Percentiles rank a stretch among this genome's conserved stretches.
These are phyloP conservation scores for Vaccinium vitisidaea DNA, from an alignment of 148 eudicot genomes.

Conservation along the genomic window DNA sequence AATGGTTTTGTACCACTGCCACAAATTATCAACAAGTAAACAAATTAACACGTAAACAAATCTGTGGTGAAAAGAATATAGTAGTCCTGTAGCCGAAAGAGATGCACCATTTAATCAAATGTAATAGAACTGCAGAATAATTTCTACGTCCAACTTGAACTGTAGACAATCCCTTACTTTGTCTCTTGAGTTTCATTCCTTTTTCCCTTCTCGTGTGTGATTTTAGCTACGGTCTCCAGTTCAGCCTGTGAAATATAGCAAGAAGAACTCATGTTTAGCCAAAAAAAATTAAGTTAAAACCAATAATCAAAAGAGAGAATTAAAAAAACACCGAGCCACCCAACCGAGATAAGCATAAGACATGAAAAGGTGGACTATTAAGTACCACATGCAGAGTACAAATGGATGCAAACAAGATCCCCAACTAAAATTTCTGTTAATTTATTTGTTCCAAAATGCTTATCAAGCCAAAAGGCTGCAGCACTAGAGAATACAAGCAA, in stretches of 20 bases:
- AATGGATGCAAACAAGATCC: slow-evolving; percentile 4
- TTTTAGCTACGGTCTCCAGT: slow-evolving; percentile 86
- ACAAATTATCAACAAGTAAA: slow-evolving; percentile 17
- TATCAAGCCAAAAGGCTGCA: background rate
- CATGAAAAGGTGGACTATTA: background rate
- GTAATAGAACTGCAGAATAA: background rate
- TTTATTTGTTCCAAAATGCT: background rate
- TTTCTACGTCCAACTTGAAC: slow-evolving; percentile 9
- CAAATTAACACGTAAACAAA: background rate
- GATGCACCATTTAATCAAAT: background rate
- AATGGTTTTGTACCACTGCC: slow-evolving; percentile 78
- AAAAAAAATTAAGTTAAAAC: background rate
- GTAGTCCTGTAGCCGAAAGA: background rate
- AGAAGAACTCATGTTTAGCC: background rate
- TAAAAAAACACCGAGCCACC: background rate
- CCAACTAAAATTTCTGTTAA: background rate
- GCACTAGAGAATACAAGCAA: background rate
- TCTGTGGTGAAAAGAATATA: background rate
- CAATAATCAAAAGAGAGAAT: background rate
- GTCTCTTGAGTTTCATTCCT: slow-evolving; percentile 81
- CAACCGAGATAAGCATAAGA: background rate
- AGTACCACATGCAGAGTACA: slow-evolving; percentile 3
- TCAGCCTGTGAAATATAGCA: slow-evolving; percentile 57
- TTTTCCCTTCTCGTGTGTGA: slow-evolving; percentile 82
- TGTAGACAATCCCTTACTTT: slow-evolving; percentile 37